Base-by-base conservation (phyloP, 371 early-diverging fungal species). In the Neoconidiobolus thromboides region DNA sequence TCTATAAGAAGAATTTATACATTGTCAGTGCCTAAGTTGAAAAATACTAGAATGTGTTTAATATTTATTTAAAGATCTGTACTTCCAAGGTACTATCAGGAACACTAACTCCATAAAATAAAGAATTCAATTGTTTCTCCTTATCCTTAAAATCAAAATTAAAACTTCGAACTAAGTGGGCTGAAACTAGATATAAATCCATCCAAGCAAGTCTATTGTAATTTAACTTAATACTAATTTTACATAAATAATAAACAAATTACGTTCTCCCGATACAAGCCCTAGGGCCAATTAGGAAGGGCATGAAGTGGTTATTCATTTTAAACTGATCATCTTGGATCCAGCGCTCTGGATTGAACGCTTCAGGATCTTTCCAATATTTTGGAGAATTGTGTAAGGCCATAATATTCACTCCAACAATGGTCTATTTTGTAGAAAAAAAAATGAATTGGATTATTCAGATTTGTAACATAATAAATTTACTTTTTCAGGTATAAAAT, bases 401-500 rank as follows among this genome's bases (percentile, higher is more conserved):
- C 5, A 37, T 37, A 5, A 39, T 36, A n/a, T 36, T 15, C 9
- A 39, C n/a, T n/a, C 12, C 39, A 6, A 55, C 39, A n/a, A 40
- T 55, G n/a, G 55, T 55, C 55, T 55, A 41, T 26, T 26, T 26
- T 26, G 26, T 26, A 26, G 26, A 26, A 26, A 5, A 9, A 39
- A 41, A 0, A 7, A 40, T 39, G 7, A 46, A n/a, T 26, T 26
- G 26, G 26, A n/a, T 37, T 41, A 6, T 37, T 55, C 2, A 56
- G 41, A 14, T 26, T 26, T 26, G 26, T 26, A 12, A 56, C 14
- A 44, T 44, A 43, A 12, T 26, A 26, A 26, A 26, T 26, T 71
- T 42, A 68, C 58, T 48, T 78, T 78, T 14, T 73, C 79, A 40
- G 67, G 74, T 62, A 71, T 75, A 55, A 64, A 65, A 44, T 77